Conservation (phyloP, 2,329 filamentous ascomycete genomes). For the Didymella sp. region DNA sequence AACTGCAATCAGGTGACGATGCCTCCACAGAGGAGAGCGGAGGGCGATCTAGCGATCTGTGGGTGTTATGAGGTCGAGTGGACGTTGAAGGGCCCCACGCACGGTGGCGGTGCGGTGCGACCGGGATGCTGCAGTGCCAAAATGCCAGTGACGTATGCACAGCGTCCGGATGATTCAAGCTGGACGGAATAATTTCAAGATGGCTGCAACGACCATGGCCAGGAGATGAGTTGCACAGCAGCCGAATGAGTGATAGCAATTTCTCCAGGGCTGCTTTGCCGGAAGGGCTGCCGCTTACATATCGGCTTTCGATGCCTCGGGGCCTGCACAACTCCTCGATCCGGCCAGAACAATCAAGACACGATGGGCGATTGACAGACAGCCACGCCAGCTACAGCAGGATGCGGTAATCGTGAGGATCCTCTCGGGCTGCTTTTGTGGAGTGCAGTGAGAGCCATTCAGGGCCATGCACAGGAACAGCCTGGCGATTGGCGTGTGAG, state of each 20-base stretch:
- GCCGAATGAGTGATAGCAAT: too few relatives aligned
- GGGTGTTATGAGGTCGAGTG: slow-evolving; percentile 28
- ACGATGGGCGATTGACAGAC: slow-evolving; percentile 17
- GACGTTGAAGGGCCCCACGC: slow-evolving; percentile 24
- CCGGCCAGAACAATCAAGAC: slow-evolving; percentile 27
- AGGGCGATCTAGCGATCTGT: slow-evolving; percentile 24
- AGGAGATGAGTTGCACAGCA: slow-evolving; percentile 6
- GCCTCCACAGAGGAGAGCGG: slow-evolving; percentile 20
- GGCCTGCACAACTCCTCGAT: slow-evolving; percentile 12
- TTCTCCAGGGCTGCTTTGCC: too few relatives aligned
- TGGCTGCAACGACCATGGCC: slow-evolving; percentile 14
- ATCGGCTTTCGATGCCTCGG: slow-evolving; percentile 13
- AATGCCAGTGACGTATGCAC: slow-evolving; percentile 28
- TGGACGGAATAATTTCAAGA: slow-evolving; percentile 30
- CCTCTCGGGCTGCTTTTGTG: slow-evolving; percentile 3
- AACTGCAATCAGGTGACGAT: slow-evolving; percentile 22
- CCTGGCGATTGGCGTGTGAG: not conserved
- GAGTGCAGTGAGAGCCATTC: slow-evolving; percentile 1
- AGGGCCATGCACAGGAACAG: not conserved
- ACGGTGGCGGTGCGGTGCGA: slow-evolving; percentile 30
- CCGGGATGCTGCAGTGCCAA: slow-evolving; percentile 24
- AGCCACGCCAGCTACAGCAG: slow-evolving; percentile 16
- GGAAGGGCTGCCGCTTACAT: slow-evolving; percentile 1
- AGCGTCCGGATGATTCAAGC: slow-evolving; percentile 10
- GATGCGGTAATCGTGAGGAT: slow-evolving; percentile 17